Conservation (phyloP, 805 yeast species). For the baker's yeast (Saccharomyces cerevisiae) region DNA sequence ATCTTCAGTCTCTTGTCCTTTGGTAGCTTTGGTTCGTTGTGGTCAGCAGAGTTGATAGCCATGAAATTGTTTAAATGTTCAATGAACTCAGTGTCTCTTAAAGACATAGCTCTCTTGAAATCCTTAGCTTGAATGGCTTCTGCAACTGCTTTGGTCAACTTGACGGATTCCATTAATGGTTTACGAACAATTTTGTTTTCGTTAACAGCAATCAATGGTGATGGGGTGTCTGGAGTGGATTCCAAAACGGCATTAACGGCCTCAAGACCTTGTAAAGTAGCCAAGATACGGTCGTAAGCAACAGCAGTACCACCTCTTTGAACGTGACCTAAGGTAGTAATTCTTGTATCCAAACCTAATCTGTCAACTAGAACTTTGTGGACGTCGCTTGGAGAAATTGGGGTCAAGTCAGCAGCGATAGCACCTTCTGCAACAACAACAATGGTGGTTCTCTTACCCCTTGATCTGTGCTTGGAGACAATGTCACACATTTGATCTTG, state of each 20-base stretch:
- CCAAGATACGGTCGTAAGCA: conserved; percentile 62
- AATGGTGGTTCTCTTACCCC: conserved; percentile 71
- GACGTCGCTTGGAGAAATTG: conserved; percentile 59
- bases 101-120: conserved; percentile 59
- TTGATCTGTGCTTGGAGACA: conserved; percentile 52
- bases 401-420: conserved; percentile 56
- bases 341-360: conserved; percentile 67
- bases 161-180: conserved; percentile 67
- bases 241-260: conserved; percentile 71
- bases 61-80: conserved; percentile 57
- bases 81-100: conserved; percentile 63
- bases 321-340: conserved; percentile 72
- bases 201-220: conserved; percentile 68
- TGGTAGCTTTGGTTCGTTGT: conserved; percentile 53
- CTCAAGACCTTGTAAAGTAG: conserved; percentile 75
- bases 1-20: conserved; percentile 47
- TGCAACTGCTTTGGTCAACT: conserved; percentile 64
- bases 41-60: conserved; percentile 61
- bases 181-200: conserved; percentile 63
- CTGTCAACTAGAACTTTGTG: conserved; percentile 54
- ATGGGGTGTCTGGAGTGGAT: conserved; percentile 59
- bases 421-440: conserved; percentile 86
- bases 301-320: conserved; percentile 81
- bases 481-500: conserved; percentile 56
- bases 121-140: conserved; percentile 56